Percentiles rank a stretch among this genome's conserved stretches.
phyloP scores from a whole-genome alignment of 495 filamentous ascomycete species.

The Annulohypoxylon moriforme region DNA sequence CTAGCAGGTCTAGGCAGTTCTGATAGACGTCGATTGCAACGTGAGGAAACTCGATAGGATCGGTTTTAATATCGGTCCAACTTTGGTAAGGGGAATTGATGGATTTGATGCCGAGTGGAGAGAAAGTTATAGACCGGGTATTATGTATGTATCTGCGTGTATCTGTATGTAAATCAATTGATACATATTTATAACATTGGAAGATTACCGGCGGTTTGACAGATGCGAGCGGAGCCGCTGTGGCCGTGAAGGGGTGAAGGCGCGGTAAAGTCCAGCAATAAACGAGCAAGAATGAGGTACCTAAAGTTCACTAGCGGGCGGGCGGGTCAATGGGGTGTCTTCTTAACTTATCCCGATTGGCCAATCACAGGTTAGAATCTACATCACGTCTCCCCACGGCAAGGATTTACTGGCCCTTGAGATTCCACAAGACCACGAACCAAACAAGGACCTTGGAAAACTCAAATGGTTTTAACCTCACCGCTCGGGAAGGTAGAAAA shows the following conservation, averaged over 20 bases:
- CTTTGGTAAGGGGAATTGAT: neutral
- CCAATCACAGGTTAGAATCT: constrained; percentile 34
- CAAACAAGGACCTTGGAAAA: constrained; percentile 24
- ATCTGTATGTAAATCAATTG: neutral
- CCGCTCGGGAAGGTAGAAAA: constrained; percentile 40
- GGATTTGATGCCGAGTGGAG: constrained; percentile 4
- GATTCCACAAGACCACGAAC: constrained; percentile 33
- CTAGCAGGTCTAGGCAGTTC: constrained; percentile 2
- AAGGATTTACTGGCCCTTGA: constrained; percentile 40
- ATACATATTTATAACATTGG: neutral
- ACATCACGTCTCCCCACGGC: constrained; percentile 41
- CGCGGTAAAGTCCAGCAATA: constrained; percentile 13
- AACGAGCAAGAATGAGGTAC: neutral
- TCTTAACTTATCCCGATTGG: constrained; percentile 10
- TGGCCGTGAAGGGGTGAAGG: constrained; percentile 8
- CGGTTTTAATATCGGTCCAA: constrained; percentile 5
- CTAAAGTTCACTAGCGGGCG: constrained; percentile 9
- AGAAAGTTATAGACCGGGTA: no score
- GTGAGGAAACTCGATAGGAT: neutral
- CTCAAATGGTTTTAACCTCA: constrained; percentile 31
- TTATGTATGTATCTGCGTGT: no score
- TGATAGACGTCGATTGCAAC: neutral
- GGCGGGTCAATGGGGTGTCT: constrained; percentile 7
- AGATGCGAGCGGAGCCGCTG: constrained; percentile 21
- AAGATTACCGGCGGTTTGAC: neutral